Evolutionary conservation across 805 yeast species (phyloP), one percentile per base, ranked within the genome.

Genomic region (Wickerhamiella bombiphila): DNA sequence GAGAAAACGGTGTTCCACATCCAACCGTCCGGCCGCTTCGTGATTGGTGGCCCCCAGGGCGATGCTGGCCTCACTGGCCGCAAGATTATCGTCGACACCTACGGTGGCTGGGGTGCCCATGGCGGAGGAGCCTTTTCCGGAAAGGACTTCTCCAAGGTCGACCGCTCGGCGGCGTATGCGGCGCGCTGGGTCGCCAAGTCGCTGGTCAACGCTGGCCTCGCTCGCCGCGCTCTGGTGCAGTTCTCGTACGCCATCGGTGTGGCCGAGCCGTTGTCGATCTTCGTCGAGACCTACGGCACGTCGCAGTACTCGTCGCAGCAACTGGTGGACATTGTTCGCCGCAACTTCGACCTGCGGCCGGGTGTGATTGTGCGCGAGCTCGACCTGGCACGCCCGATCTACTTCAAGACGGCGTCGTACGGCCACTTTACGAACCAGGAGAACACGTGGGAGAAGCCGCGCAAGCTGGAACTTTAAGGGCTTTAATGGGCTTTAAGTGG

Each of bases 41-140:
- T 91, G 57, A 91, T 91, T 61, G 98, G 98, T 70, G 98, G 98
- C 65, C 98, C 98, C 54, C 98, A 91, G 69, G 98, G 98, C 76
- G 98, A 91, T 64, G 98, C 98, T 51, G 98, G 98, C 73, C 71
- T 91, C 61, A 91, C 98, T 53, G 98, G 98, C 66, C 83, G 98
- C 72, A 91, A 91, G 74, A 91, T 91, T 66, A 91, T 91, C 58
- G 98, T 91, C 61, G 98, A 91, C 68, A 93, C 98, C 50, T 91
- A 91, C 70, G 98, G 98, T 72, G 98, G 98, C 59, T 93, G 98
- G 93, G 96, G 98, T 68, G 97, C 98, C 59, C 98, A 91, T 74
- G 98, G 98, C 69, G 98, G 98, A 74, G 98, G 98, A 74, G 98
- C 98, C 49, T 91, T 91, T 85, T 80, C 94, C 49, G 98, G 98